Base-by-base conservation (phyloP, 306 rosid species). In the Styphnolobium japonicum region DNA sequence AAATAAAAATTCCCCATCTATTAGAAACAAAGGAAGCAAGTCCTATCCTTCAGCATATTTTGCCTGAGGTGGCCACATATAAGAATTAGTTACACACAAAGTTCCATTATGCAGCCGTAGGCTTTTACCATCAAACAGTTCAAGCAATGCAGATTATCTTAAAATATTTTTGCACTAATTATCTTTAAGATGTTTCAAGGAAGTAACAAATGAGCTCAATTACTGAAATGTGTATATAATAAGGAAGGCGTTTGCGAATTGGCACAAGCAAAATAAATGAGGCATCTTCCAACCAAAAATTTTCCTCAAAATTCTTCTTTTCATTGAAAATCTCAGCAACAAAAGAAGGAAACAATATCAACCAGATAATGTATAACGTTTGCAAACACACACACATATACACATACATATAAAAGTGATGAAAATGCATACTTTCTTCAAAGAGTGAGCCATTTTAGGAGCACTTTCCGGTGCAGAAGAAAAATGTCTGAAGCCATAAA, bases 401-500 rank as follows among this genome's bases (percentile, higher is more conserved):
- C 5, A 63, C 5, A 42, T 1, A 71, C 1, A n/a, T n/a, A n/a
- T n/a, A 70, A 36, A 67, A 42, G 25, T 51, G 56, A 46, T 72
- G 27, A 81, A 69, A 84, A 79, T 5, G 7, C 91, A 39, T 86
- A 95, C 98, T 80, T 93, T 95, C 79, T 87, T 95, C 43, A 98
- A 81, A 81, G 89, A 84, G 74, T 91, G 93, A 80, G 90, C 90
- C 48, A 86, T 82, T 80, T 90, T 90, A 33, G 92, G 86, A 81
- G 83, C 86, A 77, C 82, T 51, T 78, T 86, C 67, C 14, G 87
- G 31, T 48, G 94, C 74, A 65, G 98, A 86, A 78, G 97, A 88
- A 68, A 51, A 87, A 73, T 79, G 88, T 75, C 97, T 91, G 36
- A 86, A 45, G 8, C 81, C 67, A 57, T 63, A 78, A 66, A 66